phyloP scores from a whole-genome alignment of 176 grass and related monocot genomes.

The Oryza glaberrima region DNA sequence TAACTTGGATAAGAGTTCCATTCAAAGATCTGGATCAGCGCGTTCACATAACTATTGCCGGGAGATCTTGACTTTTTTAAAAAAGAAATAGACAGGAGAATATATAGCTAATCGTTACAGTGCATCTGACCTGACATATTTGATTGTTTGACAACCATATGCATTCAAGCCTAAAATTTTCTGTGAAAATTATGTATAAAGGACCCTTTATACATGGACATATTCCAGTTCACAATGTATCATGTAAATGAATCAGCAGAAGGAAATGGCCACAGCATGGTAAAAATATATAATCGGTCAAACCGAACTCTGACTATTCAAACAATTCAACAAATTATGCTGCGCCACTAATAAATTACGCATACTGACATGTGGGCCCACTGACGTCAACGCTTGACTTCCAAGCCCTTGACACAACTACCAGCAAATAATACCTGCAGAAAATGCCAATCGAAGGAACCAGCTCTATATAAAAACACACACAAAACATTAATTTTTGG shows the following conservation, averaged over 20 bases:
- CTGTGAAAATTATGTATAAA: neutral
- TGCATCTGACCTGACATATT: neutral
- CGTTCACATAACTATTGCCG: constrained; percentile 22
- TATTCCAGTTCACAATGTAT: neutral
- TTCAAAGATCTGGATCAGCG: constrained; percentile 1
- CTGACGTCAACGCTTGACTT: neutral
- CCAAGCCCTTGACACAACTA: neutral
- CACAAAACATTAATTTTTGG: neutral
- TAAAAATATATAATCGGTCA: neutral
- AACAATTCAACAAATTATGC: neutral
- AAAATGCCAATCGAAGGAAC: constrained; percentile 31
- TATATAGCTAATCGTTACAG: too few species aligned
- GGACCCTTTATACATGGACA: neutral
- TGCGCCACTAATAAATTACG: neutral
- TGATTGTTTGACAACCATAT: neutral
- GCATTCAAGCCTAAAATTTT: neutral
- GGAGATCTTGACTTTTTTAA: neutral
- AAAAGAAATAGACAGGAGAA: too few species aligned
- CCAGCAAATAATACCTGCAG: neutral
- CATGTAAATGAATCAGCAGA: neutral
- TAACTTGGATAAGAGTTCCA: neutral
- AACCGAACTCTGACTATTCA: neutral
- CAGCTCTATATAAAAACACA: constrained; percentile 22
- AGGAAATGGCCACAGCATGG: neutral
- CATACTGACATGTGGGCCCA: constrained; percentile 6